Percentiles rank a stretch among this genome's conserved stretches.
Evolutionary conservation across 2,329 filamentous ascomycete species (phyloP).

Genomic region (Aspergillus melleus): DNA sequence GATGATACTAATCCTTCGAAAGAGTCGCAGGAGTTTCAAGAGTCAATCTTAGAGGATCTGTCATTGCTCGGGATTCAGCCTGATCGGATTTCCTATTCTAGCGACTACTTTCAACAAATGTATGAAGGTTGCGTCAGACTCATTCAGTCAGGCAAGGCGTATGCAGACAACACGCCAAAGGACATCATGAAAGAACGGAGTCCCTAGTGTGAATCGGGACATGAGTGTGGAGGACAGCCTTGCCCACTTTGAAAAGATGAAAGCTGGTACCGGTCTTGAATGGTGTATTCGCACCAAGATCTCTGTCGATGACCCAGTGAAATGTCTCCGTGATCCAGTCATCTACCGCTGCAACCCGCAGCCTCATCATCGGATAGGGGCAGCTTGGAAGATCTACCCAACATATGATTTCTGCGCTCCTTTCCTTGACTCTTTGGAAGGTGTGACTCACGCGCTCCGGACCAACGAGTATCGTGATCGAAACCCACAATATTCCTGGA

Average conservation of each 20-base stretch:
- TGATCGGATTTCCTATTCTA: constrained; percentile 86
- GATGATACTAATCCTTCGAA: constrained; percentile 98
- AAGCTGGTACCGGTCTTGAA: constrained; percentile 72
- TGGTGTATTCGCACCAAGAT: constrained; percentile 97
- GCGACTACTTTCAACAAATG: constrained; percentile 91
- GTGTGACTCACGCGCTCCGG: constrained; percentile 64
- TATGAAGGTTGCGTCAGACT: constrained; percentile 82
- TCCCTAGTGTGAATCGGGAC: constrained; percentile 78
- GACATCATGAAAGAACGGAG: constrained; percentile 85
- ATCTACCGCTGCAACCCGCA: constrained; percentile 89
- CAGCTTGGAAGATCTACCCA: constrained; percentile 65
- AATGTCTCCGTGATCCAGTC: constrained; percentile 92
- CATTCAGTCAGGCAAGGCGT: constrained; percentile 83
- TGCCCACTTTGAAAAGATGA: constrained; percentile 89
- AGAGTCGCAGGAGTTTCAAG: constrained; percentile 85
- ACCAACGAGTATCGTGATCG: constrained; percentile 61
- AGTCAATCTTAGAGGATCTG: constrained; percentile 65
- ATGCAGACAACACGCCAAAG: constrained; percentile 90
- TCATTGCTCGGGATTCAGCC: constrained; percentile 88
- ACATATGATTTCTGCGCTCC: constrained; percentile 68
- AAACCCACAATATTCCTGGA: constrained; percentile 54
- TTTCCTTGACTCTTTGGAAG: constrained; percentile 62
- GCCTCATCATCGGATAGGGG: constrained; percentile 62
- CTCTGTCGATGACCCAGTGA: constrained; percentile 87
- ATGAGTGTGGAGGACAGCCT: constrained; percentile 78